Evolutionary conservation across 495 filamentous ascomycete species (phyloP).

Genomic region (Penicillium paradoxum): DNA sequence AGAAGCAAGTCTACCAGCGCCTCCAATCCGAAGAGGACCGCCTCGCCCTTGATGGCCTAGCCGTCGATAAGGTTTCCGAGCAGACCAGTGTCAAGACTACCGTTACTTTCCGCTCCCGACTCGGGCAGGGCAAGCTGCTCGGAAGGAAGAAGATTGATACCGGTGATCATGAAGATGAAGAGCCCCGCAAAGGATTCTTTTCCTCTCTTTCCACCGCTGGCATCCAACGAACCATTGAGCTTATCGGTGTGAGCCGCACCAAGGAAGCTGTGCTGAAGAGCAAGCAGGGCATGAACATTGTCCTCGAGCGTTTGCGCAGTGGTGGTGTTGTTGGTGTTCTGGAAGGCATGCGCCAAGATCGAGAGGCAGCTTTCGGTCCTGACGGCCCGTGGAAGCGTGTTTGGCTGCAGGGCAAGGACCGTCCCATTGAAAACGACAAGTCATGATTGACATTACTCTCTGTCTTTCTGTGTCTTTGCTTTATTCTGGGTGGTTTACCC

Average conservation of each 20-base stretch:
- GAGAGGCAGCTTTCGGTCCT: constrained; percentile 43
- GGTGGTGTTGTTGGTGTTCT: constrained; percentile 81
- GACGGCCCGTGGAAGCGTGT: constrained; percentile 47
- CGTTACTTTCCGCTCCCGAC: constrained; percentile 77
- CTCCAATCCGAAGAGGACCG: constrained; percentile 21
- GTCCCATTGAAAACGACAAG: constrained; percentile 28
- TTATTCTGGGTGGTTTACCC: background rate
- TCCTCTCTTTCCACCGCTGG: constrained; percentile 70
- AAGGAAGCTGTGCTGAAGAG: constrained; percentile 78
- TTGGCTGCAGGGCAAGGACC: constrained; percentile 37
- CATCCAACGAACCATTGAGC: constrained; percentile 84
- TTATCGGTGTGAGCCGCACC: constrained; percentile 78
- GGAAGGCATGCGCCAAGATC: constrained; percentile 75
- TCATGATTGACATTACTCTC: background rate
- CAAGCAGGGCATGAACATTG: constrained; percentile 92
- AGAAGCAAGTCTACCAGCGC: constrained; percentile 75
- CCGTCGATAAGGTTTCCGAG: constrained; percentile 44
- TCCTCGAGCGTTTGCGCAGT: constrained; percentile 75
- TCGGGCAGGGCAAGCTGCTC: constrained; percentile 68
- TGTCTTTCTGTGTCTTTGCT: background rate
- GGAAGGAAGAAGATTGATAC: constrained; percentile 40
- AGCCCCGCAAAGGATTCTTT: constrained; percentile 58
- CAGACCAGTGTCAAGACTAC: constrained; percentile 78
- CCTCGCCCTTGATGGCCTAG: constrained; percentile 20
- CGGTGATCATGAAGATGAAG: constrained; percentile 45